phyloP scores from a whole-genome alignment of 345 rosid genomes.

The Pistacia atlantica region DNA sequence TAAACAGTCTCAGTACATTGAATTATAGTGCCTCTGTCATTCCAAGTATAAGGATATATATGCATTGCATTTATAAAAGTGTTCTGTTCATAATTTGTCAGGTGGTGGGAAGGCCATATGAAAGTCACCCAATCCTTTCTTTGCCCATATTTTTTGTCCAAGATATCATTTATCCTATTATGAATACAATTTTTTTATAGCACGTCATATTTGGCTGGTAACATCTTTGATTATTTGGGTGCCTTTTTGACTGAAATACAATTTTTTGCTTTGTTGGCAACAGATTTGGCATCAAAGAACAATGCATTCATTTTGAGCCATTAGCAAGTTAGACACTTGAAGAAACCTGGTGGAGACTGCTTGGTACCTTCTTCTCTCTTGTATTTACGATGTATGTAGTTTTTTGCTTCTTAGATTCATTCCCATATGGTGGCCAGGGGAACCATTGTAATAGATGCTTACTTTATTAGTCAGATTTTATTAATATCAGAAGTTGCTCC shows the following conservation, averaged over 20 bases:
- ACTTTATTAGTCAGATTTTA: neutral
- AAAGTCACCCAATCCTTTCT: no score
- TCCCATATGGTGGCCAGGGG: neutral
- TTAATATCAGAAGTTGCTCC: neutral
- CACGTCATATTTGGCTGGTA: neutral
- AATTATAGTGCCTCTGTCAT: no score
- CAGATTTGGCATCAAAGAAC: constrained; percentile 1
- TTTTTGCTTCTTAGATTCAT: neutral
- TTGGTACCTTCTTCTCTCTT: neutral
- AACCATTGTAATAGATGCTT: constrained; percentile 5
- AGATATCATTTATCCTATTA: neutral
- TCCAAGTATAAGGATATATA: no score
- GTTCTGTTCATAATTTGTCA: no score
- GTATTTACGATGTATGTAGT: neutral
- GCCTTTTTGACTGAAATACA: neutral
- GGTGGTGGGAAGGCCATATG: no score
- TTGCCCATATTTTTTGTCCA: neutral
- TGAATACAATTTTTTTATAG: neutral
- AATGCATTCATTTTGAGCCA: neutral
- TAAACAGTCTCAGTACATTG: neutral
- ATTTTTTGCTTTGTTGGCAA: neutral
- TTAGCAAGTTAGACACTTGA: constrained; percentile 8
- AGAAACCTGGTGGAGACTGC: neutral
- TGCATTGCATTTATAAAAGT: no score
- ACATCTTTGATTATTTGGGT: constrained; percentile 1